Evolutionary conservation across 331 rosid species (phyloP), one percentile per base, ranked within the genome.

Genomic region (Rosa hybrid): DNA sequence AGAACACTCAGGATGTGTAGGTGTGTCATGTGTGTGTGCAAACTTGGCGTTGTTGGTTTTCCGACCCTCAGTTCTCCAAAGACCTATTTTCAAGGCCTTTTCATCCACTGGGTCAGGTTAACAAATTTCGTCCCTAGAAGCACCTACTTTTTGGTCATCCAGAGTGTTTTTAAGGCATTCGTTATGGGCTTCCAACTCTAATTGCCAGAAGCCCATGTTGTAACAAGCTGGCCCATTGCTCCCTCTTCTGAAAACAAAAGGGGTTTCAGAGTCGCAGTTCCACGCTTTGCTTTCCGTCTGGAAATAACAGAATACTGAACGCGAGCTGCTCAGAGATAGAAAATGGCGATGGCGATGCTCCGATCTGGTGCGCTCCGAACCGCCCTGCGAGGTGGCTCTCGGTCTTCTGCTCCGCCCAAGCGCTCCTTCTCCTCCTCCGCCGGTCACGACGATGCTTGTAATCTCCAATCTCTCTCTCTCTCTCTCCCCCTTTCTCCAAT

Each of bases 381-480:
- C n/a, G 90, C 88, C 81, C 64, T 90, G 17, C 90, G 94, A 8
- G 88, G 92, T 6, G 89, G 87, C 48, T 83, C 92, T 80, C 88
- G 88, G 30, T 12, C 78, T 68, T 50, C 93, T 13, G 79, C 86
- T 54, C 79, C 84, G 72, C 75, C 93, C 8, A 92, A 87, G 78
- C 89, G 97, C 67, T 86, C 85, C 80, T 91, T 88, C 71, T 75
- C 98, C 65, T 89, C 96, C 78, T 83, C 98, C 20, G 88, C 79
- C 72, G 88, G 78, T 23, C 98, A 93, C 87, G 91, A 93, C 78
- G 99, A 95, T 79, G 97, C 88, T 48, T 76, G 99, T 95, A 59
- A 78, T 49, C 62, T 38, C 81, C 91, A 23, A 71, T 48, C 34
- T 30, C 34, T 30, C 34, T 30, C 34, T 30, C 34, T 30, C 34